These are phyloP conservation scores for Halophytophthora polymorphica DNA, from an alignment of 352 stramenopile species.

Conservation along the genomic window DNA sequence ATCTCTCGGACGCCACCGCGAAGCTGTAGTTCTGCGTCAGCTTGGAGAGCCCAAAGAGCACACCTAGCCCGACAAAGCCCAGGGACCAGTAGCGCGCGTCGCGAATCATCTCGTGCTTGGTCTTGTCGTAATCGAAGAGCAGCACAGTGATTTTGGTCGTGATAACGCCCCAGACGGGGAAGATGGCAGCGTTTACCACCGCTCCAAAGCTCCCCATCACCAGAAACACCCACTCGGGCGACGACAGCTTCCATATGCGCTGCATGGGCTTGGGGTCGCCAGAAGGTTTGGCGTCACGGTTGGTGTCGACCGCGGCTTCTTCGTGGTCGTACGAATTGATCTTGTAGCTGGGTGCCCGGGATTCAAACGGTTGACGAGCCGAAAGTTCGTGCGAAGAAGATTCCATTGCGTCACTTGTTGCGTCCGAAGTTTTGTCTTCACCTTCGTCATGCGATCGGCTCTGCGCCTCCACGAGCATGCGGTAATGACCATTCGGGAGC, in stretches of 20 bases:
- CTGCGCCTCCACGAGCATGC: neutral
- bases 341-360: too few species aligned
- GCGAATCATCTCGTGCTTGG: constrained; percentile 48
- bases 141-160: constrained; percentile 50
- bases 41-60: constrained; percentile 38
- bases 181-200: constrained; percentile 40
- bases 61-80: constrained; percentile 44
- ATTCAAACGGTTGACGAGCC: too few species aligned
- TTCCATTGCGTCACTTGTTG: too few species aligned
- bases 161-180: constrained; percentile 52
- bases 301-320: too few species aligned
- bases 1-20: constrained; percentile 44
- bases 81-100: constrained; percentile 34
- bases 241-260: constrained; percentile 46
- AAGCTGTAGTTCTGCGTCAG: constrained; percentile 57
- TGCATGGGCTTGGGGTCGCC: constrained; percentile 13
- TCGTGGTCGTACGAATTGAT: too few species aligned
- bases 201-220: constrained; percentile 27
- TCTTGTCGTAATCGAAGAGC: constrained; percentile 45
- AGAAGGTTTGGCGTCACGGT: too few species aligned
- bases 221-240: constrained; percentile 41
- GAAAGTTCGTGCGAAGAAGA: too few species aligned
- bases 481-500: constrained; percentile 2
- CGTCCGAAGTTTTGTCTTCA: too few species aligned
- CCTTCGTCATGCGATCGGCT: too few species aligned